phyloP scores from a whole-genome alignment of 805 yeast genomes.

The Maudiozyma saulgeensis region DNA sequence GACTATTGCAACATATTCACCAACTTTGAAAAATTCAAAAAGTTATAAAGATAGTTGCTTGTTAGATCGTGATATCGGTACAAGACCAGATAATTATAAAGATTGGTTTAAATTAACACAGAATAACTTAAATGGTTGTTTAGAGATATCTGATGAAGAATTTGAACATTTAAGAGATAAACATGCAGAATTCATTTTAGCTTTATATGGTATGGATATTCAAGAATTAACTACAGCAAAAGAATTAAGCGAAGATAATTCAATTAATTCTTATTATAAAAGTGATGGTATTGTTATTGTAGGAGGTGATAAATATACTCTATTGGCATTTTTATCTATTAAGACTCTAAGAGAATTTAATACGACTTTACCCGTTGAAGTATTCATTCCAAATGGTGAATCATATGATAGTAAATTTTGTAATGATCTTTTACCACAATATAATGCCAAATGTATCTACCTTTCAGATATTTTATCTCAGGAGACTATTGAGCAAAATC shows the following conservation, averaged over 20 bases:
- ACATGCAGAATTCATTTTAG: conserved; percentile 13
- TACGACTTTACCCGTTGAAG: conserved; percentile 68
- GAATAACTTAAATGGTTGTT: conserved; percentile 14
- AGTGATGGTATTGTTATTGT: conserved; percentile 54
- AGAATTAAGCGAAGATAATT: neutral
- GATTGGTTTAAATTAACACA: conserved; percentile 17
- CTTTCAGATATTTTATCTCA: conserved; percentile 42
- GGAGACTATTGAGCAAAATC: conserved; percentile 30
- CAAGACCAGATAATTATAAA: conserved; percentile 12
- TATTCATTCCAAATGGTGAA: conserved; percentile 65
- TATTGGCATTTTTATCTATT: conserved; percentile 49
- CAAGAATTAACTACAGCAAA: conserved; percentile 8
- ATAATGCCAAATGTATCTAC: conserved; percentile 56
- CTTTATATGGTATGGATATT: conserved; percentile 6
- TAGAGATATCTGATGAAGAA: conserved; percentile 15
- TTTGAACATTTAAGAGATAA: conserved; percentile 9
- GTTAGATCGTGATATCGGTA: conserved; percentile 17
- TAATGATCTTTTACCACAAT: conserved; percentile 47
- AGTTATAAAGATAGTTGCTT: conserved; percentile 10
- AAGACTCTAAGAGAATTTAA: conserved; percentile 52
- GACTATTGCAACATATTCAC: conserved; percentile 11
- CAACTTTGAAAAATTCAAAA: conserved; percentile 14
- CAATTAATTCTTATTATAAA: conserved; percentile 28
- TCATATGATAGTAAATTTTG: conserved; percentile 65
- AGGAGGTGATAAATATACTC: conserved; percentile 67